Base-by-base conservation (phyloP, 345 rosid species). In the Rhodamnia argentea region DNA sequence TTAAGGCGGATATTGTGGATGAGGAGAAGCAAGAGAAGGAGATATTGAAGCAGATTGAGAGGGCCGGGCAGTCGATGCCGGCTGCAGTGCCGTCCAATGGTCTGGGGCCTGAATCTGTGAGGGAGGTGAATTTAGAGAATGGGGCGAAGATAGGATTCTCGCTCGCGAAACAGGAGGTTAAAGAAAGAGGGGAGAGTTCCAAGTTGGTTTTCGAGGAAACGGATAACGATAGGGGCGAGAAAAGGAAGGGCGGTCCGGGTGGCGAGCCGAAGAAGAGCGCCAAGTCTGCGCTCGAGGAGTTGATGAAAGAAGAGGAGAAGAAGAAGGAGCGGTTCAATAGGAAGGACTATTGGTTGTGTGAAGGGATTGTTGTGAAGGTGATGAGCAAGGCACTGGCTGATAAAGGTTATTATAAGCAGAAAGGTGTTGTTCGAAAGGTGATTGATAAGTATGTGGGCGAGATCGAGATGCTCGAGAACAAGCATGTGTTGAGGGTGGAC, bases 11-110 rank as follows among this genome's bases (percentile, higher is more conserved):
- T 85, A 83, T 96, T 88, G 98, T 86, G 22, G 99, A 97, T 82
- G 99, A 97, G 90, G 99, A 97, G 93, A 97, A 94, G 88, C 96
- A 95, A 81, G 99, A 96, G 91, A 91, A 94, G 82, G 96, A 96
- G 85, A 95, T 96, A 37, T 86, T 85, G 86, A 94, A 91, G 86
- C 99, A 96, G 92, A 97, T 96, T 44, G 98, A 97, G 89, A 93
- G 92, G 89, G 99, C 96, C 6, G 93, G 87, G 90, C 91, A 87
- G 86, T 87, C 90, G 3, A 64, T 84, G 70, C 26, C 82, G 5
- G 54, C 76, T 22, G 82, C 40, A 0, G n/a, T 24, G n/a, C 60
- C 1, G 0, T 83, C 32, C 5, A 44, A 14, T 11, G 26, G 51
- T 20, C 29, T 13, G 2, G 57, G 55, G 40, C 14, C 85, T 0